Evolutionary conservation across 805 yeast genomes (phyloP), one percentile per base, ranked within the genome.

Genomic region (Brettanomyces naardenensis): DNA sequence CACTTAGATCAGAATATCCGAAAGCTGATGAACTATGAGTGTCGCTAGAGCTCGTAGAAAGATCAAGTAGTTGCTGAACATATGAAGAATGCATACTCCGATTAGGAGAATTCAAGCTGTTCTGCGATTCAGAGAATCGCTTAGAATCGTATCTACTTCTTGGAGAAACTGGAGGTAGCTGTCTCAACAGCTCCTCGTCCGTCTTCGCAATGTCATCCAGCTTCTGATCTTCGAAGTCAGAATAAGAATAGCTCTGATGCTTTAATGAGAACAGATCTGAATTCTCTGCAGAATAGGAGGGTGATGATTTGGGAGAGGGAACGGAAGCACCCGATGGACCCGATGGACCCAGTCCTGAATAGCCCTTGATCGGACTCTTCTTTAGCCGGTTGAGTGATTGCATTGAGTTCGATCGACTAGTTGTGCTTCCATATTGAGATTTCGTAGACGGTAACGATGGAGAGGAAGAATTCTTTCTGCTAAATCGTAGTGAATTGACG

Each of bases 1-100:
- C 95, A 61, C 92, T 82, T 44, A 83, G 71, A 54, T 84, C 92
- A 26, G 88, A 79, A 38, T 66, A 68, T 1, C 72, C 70, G 52
- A 74, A 62, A 37, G 65, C 68, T 11, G 73, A 68, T 1, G 77
- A 57, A 19, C 56, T 47, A 31, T 53, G 60, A 9, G 62, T 57
- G 30, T 60, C 60, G 2, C 62, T 58, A 7, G 65, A 62, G 10
- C 50, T 42, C 4, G 59, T 49, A 4, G 62, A 59, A 19, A 56
- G 45, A 39, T 58, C 58, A 14, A 59, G 41, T 3, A 53, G 29
- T 15, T 53, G 47, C 28, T 55, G 58, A 19, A 49, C 40, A 34
- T 51, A 50, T 11, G 59, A 48, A 6, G 49, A 42, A 19, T 47
- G 39, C 35, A 49, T 19, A 34, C 30, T 35, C 35, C 42, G 4